phyloP scores from a whole-genome alignment of 352 stramenopile genomes.

The Thalassiosira mediterranea region DNA sequence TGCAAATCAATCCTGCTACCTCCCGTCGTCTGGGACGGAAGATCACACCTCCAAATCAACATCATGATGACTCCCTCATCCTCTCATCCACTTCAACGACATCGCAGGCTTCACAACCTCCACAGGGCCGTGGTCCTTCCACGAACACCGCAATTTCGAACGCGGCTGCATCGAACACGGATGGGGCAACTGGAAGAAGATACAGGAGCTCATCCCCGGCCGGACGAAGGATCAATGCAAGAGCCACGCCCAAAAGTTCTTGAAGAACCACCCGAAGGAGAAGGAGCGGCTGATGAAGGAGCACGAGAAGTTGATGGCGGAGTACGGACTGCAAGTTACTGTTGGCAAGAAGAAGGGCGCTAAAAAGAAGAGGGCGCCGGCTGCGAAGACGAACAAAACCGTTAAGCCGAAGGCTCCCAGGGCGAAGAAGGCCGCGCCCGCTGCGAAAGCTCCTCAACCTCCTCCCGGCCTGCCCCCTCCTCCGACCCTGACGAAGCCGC shows the following conservation, averaged over 20 bases:
- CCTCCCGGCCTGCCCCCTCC: no score
- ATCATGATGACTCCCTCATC: no score
- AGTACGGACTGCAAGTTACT: not conserved
- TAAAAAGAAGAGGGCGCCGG: not conserved
- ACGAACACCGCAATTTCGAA: slow-evolving; percentile 10
- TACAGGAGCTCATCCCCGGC: not conserved
- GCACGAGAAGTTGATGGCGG: not conserved
- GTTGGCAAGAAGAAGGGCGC: not conserved
- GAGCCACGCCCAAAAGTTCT: slow-evolving; percentile 15
- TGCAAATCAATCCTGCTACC: no score
- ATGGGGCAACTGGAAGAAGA: slow-evolving; percentile 22
- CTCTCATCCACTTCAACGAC: no score
- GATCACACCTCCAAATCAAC: no score
- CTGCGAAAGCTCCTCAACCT: not conserved
- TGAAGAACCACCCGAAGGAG: slow-evolving; percentile 13
- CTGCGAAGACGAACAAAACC: no score
- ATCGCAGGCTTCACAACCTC: no score
- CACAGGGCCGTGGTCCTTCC: not conserved
- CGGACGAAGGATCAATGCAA: slow-evolving; percentile 14
- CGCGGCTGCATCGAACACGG: slow-evolving; percentile 5
- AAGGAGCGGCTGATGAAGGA: slow-evolving; percentile 8
- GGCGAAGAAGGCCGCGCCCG: not conserved
- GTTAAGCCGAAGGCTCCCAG: not conserved
- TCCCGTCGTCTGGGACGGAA: no score
- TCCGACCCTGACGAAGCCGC: no score